Percentiles rank a stretch among this genome's conserved stretches.
Conservation (phyloP, 176 grass and related monocot genomes). For the Guadua angustifolia region DNA sequence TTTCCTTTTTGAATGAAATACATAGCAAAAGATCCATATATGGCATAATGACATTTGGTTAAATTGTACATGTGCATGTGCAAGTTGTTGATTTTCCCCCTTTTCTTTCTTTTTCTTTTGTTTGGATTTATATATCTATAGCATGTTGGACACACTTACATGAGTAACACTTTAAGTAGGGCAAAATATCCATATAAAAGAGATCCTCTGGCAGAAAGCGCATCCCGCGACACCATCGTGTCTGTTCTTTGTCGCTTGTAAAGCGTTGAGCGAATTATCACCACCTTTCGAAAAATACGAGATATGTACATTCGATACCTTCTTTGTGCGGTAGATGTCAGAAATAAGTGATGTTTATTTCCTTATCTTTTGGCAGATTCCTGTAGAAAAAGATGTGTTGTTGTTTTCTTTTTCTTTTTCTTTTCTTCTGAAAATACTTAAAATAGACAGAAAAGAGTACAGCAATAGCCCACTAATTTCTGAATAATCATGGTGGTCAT, state of each 20-base stretch:
- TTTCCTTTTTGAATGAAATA: not conserved
- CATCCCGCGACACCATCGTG: slow-evolving; percentile 32
- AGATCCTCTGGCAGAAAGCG: slow-evolving; percentile 57
- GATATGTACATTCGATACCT: slow-evolving; percentile 38
- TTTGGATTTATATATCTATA: slow-evolving; percentile 18
- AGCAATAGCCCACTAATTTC: slow-evolving; percentile 8
- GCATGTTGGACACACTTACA: slow-evolving; percentile 37
- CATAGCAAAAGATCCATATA: not conserved
- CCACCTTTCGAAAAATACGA: slow-evolving; percentile 37
- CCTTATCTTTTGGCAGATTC: slow-evolving; percentile 36
- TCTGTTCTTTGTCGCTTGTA: slow-evolving; percentile 39
- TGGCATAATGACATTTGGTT: slow-evolving; percentile 13
- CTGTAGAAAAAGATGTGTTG: slow-evolving; percentile 18
- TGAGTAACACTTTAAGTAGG: slow-evolving; percentile 28
- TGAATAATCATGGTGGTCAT: slow-evolving; percentile 33
- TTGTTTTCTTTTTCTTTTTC: not conserved
- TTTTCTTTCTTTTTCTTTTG: not conserved
- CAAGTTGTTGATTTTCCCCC: not conserved
- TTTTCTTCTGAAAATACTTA: not conserved
- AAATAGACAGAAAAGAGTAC: slow-evolving; percentile 7
- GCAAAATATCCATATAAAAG: slow-evolving; percentile 51
- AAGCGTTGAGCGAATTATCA: slow-evolving; percentile 46
- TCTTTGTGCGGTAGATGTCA: slow-evolving; percentile 35
- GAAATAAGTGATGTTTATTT: slow-evolving; percentile 19
- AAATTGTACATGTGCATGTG: slow-evolving; percentile 44